Percentiles rank a stretch among this genome's conserved stretches.
Evolutionary conservation across 2,329 filamentous ascomycete species (phyloP).

Genomic region (Fusarium solani-melongenae): DNA sequence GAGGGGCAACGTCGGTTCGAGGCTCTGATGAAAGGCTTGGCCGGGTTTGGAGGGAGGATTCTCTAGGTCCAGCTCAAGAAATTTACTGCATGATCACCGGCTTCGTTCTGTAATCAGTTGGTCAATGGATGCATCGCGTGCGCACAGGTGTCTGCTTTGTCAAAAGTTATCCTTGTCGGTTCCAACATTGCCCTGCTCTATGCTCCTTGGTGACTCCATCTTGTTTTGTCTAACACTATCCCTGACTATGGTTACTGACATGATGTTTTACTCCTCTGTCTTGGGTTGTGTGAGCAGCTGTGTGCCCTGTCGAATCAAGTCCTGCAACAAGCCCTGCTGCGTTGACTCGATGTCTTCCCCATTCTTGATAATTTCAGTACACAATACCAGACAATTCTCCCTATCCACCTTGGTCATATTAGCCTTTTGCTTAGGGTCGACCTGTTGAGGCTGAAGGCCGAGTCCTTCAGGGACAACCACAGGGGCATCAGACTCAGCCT

Average conservation of each 20-base stretch:
- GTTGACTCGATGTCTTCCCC: constrained; percentile 53
- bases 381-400: constrained; percentile 70
- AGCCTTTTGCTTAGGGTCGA: constrained; percentile 55
- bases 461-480: constrained; percentile 48
- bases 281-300: constrained; percentile 52
- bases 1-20: constrained; percentile 53
- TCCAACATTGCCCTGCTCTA: not conserved
- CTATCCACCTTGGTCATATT: constrained; percentile 64
- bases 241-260: not conserved
- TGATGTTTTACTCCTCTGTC: constrained; percentile 4
- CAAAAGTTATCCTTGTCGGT: constrained; percentile 35
- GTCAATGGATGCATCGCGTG: constrained; percentile 45
- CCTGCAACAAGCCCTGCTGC: constrained; percentile 56
- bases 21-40: constrained; percentile 51
- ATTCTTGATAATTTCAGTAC: constrained; percentile 64
- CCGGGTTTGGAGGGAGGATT: constrained; percentile 51
- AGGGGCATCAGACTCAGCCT: constrained; percentile 11
- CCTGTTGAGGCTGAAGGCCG: constrained; percentile 59
- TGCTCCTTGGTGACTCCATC: constrained; percentile 1
- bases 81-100: constrained; percentile 56
- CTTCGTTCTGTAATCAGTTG: constrained; percentile 48
- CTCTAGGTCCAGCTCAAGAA: constrained; percentile 56
- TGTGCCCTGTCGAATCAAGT: constrained; percentile 62
- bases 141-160: constrained; percentile 30
- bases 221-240: not conserved